phyloP scores from a whole-genome alignment of 169 alveolate species.

The Eimeria sp. region DNA sequence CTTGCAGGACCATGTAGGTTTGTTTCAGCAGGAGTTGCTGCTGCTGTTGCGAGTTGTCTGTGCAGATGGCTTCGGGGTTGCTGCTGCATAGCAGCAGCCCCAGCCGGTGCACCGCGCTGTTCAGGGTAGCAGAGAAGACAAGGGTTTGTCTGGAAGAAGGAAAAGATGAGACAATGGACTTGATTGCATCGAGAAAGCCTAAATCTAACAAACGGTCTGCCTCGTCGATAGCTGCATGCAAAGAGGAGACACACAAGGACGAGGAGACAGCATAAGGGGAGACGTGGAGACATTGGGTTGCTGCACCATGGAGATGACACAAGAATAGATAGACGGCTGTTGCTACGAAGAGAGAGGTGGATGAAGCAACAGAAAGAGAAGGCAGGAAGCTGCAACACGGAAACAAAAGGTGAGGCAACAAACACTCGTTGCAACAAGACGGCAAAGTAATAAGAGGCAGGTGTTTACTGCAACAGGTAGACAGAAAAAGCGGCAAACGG shows the following conservation, averaged over 20 bases:
- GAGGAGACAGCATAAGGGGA: neutral
- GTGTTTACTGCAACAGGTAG: neutral
- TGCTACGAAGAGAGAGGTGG: no score
- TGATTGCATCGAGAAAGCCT: conserved; percentile 95
- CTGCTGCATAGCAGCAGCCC: conserved; percentile 67
- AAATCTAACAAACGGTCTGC: conserved; percentile 97
- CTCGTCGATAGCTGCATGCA: conserved; percentile 93
- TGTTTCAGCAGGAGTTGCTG: conserved; percentile 89
- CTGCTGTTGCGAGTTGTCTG: conserved; percentile 78
- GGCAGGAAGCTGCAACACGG: no score
- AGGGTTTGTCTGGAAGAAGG: conserved; percentile 91
- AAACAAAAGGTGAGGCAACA: no score
- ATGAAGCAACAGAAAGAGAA: no score
- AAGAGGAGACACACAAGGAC: conserved; percentile 93
- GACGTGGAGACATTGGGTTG: neutral
- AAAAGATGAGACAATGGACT: conserved; percentile 91
- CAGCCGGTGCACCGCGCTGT: conserved; percentile 76
- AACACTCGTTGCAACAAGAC: no score
- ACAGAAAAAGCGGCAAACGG: neutral
- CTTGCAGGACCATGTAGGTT: conserved; percentile 92
- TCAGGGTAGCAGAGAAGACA: conserved; percentile 97
- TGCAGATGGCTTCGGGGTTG: conserved; percentile 49
- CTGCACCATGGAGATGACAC: neutral
- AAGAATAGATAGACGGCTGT: no score
- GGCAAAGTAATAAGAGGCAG: no score